Percentiles rank a stretch among this genome's conserved stretches.
These are phyloP conservation scores for Podospora pseudopauciseta DNA, from an alignment of 495 filamentous ascomycete species.

Conservation along the genomic window DNA sequence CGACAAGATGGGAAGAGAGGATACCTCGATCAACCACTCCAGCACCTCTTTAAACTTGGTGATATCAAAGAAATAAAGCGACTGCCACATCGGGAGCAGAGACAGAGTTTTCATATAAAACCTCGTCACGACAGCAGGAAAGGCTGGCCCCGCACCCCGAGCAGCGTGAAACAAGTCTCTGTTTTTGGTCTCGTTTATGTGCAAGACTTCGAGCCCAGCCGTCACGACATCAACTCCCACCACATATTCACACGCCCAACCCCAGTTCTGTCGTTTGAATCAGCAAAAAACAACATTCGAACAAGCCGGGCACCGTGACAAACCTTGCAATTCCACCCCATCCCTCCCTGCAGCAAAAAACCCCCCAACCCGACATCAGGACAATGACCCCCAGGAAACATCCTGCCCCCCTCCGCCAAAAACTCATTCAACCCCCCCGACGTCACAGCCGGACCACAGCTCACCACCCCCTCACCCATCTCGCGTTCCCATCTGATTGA, in stretches of 20 bases:
- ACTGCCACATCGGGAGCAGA: slow-evolving; percentile 37
- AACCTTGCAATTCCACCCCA: slow-evolving; percentile 53
- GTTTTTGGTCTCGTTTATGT: slow-evolving; percentile 39
- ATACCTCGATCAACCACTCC: slow-evolving; percentile 40
- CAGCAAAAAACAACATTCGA: neutral
- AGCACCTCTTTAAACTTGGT: slow-evolving; percentile 41
- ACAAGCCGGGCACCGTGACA: neutral
- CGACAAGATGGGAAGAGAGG: neutral
- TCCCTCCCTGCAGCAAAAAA: slow-evolving; percentile 53
- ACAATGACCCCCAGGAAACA: slow-evolving; percentile 54
- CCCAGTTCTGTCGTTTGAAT: slow-evolving; percentile 42
- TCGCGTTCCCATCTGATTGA: neutral
- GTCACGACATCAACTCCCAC: slow-evolving; percentile 49
- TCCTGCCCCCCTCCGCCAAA: slow-evolving; percentile 35
- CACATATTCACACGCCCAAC: slow-evolving; percentile 53
- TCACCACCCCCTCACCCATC: slow-evolving; percentile 24
- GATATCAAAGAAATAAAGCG: slow-evolving; percentile 44
- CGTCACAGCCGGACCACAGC: slow-evolving; percentile 44
- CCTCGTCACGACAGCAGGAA: slow-evolving; percentile 47
- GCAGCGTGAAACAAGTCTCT: slow-evolving; percentile 50
- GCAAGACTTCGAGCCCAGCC: slow-evolving; percentile 33
- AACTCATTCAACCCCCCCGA: slow-evolving; percentile 41
- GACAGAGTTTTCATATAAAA: slow-evolving; percentile 44
- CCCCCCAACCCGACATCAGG: slow-evolving; percentile 56
- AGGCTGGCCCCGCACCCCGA: slow-evolving; percentile 50